phyloP scores from a whole-genome alignment of 768 basidiomycete genomes.

The Naganishia onofrii region DNA sequence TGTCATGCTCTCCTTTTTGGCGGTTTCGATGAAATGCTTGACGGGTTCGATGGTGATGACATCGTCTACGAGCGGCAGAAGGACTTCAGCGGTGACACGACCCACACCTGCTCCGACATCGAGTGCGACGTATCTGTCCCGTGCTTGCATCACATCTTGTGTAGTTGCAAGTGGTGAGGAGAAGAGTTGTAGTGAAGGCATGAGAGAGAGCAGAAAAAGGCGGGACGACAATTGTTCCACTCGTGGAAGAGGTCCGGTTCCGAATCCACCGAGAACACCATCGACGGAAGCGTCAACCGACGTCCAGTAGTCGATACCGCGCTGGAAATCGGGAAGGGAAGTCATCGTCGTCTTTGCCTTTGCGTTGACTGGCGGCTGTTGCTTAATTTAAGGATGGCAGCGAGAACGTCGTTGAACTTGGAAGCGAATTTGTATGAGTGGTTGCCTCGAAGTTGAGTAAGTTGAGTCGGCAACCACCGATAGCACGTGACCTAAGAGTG shows the following conservation, averaged over 20 bases:
- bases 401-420: constrained; percentile 14
- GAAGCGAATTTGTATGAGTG: not conserved
- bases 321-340: constrained; percentile 61
- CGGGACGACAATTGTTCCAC: constrained; percentile 87
- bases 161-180: constrained; percentile 65
- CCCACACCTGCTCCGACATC: constrained; percentile 94
- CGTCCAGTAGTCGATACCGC: constrained; percentile 84
- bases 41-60: constrained; percentile 91
- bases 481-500: not conserved
- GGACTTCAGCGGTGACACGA: constrained; percentile 79
- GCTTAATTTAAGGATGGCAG: not conserved
- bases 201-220: constrained; percentile 75
- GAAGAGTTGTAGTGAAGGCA: constrained; percentile 75
- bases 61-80: constrained; percentile 81
- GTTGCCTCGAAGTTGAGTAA: not conserved
- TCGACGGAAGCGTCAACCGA: constrained; percentile 75
- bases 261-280: constrained; percentile 75
- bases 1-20: constrained; percentile 32
- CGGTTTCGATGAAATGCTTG: constrained; percentile 69
- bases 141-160: constrained; percentile 33
- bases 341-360: not conserved
- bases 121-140: constrained; percentile 63
- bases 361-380: too few species aligned
- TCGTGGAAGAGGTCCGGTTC: constrained; percentile 74
- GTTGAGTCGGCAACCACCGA: constrained; percentile 4